Base-by-base conservation (phyloP, 257 asterid species). In the Capsicum baccatum region DNA sequence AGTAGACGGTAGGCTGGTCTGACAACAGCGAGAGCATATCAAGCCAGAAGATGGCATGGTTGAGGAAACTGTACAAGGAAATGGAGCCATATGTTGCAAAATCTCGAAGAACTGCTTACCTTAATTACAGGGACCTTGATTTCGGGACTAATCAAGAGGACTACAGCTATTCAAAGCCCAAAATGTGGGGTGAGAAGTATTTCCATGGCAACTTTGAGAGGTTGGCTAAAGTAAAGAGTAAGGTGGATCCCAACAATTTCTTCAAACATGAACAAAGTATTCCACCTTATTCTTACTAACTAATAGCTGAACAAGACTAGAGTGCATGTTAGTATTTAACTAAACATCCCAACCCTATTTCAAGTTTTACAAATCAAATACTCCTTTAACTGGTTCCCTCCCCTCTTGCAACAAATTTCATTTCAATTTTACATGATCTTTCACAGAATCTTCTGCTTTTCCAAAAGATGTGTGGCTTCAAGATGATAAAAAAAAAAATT, bases 131-230 rank as follows among this genome's bases (percentile, higher is more conserved):
- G 44, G 80, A 74, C 19, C 60, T 74, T 48, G 62, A 74, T 74
- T 74, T 74, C 21, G 62, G 80, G 9, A 74, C 13, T 0, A 74
- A 48, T 6, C 1, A 33, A 19, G 62, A 6, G 4, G 62, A 12
- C 12, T 74, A 74, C 19, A 74, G 12, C 44, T 74, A 74, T 50
- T 50, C 80, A 6, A 74, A 6, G 44, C 62, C 80, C 21, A 74
- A 74, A 74, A 50, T 74, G 4, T 74, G 80, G 80, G 80, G 80
- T 74, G 44, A 74, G 50, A 74, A 50, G 80, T 50, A 74, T 74
- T 74, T 19, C 8, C 48, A 15, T 3, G 80, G 60, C 12, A 74
- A 74, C 57, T 74, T 74, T 74, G 80, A 74, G 80, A 74, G 80
- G 3, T 6, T 74, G 80, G 80, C 80, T 8, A 21, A 19, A 74